Evolutionary conservation across 306 rosid species (phyloP).

Genomic region (Quercus alba): DNA sequence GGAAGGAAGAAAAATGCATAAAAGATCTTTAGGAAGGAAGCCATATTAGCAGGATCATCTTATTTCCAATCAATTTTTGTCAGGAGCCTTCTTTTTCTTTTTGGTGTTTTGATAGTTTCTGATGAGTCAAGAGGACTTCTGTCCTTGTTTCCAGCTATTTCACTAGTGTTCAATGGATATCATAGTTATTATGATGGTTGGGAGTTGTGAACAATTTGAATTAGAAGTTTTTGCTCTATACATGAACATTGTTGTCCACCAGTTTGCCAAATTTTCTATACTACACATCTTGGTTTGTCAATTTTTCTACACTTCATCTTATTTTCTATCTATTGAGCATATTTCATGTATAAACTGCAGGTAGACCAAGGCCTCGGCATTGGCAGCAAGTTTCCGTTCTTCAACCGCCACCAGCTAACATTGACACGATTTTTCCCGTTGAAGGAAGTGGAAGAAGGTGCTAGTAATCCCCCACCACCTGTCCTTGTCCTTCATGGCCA

Average conservation of each 20-base stretch:
- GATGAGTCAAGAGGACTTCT: not conserved
- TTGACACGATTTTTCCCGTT: slow-evolving; percentile 72
- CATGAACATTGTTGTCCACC: not conserved
- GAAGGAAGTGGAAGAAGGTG: slow-evolving; percentile 85
- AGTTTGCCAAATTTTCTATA: not conserved
- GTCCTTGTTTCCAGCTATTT: not conserved
- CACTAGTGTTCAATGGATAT: not conserved
- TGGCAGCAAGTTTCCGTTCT: slow-evolving; percentile 91
- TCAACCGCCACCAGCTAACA: slow-evolving; percentile 95
- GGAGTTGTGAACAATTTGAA: not conserved
- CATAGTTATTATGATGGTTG: not conserved
- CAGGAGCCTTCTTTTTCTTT: not conserved
- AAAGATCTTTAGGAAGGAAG: not conserved
- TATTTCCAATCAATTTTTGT: not conserved
- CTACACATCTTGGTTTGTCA: not conserved
- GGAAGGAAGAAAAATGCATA: not conserved
- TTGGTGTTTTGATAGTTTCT: not conserved
- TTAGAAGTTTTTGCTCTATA: not conserved
- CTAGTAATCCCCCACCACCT: slow-evolving; percentile 92
- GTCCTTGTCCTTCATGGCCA: slow-evolving; percentile 95
- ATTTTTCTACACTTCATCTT: not conserved
- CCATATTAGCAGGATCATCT: not conserved
- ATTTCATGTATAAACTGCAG: slow-evolving; percentile 38
- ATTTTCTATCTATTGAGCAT: slow-evolving; percentile 16
- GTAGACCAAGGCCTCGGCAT: slow-evolving; percentile 95